Evolutionary conservation across 805 yeast species (phyloP).

Genomic region (Hanseniaspora pseudoguilliermondii): DNA sequence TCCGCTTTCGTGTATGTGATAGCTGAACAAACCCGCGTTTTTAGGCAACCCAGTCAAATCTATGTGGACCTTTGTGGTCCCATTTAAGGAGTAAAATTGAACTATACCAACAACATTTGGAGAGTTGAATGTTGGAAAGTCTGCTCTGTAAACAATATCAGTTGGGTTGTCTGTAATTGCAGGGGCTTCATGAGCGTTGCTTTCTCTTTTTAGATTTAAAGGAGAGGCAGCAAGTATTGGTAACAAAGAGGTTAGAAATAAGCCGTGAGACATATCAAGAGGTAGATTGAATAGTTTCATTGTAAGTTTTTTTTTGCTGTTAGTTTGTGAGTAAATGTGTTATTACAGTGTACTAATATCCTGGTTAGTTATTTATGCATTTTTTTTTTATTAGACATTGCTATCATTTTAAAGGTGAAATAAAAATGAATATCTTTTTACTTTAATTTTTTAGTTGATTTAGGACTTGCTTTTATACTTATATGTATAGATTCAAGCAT

Average conservation of each 20-base stretch:
- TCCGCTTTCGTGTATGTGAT: constrained; percentile 51
- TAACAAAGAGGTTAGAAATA: neutral
- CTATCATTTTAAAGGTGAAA: no score
- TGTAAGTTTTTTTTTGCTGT: neutral
- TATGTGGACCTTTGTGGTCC: constrained; percentile 51
- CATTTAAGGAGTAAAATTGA: constrained; percentile 48
- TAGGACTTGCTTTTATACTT: no score
- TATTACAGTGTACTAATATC: neutral
- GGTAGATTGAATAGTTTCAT: neutral
- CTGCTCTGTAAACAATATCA: constrained; percentile 43
- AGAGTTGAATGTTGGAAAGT: constrained; percentile 25
- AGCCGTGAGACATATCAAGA: neutral
- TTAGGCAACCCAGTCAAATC: constrained; percentile 59
- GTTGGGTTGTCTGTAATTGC: constrained; percentile 37
- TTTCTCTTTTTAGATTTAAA: neutral
- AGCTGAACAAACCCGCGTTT: constrained; percentile 53
- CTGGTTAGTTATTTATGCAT: neutral
- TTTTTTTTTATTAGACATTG: no score
- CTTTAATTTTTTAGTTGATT: no score
- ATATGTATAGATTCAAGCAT: neutral
- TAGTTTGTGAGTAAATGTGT: neutral
- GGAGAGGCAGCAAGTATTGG: neutral
- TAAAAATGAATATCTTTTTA: neutral
- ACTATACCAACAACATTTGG: constrained; percentile 38
- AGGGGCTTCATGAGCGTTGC: constrained; percentile 32